A percentile compares a stretch with the other conserved stretches of the same genome.
Evolutionary conservation across 768 basidiomycete species (phyloP).

Genomic region (Boletus vermiculosoides): DNA sequence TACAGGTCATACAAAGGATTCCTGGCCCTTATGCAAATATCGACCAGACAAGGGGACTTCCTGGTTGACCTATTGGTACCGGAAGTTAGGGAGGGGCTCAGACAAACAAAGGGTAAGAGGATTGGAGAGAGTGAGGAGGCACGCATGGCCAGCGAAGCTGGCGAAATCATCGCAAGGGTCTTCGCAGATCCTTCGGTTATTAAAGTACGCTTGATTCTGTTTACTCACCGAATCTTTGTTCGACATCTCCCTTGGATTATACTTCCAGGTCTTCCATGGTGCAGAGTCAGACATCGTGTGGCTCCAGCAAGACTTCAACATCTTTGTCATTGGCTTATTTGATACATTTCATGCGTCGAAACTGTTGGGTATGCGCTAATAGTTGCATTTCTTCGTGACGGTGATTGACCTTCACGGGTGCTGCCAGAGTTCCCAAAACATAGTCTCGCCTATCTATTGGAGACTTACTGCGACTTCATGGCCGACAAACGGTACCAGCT

Average conservation of each 20-base stretch:
- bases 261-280: constrained; percentile 82
- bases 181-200: constrained; percentile 82
- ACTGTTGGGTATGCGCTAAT: constrained; percentile 53
- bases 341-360: constrained; percentile 96
- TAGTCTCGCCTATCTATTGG: constrained; percentile 79
- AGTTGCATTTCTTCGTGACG: not conserved
- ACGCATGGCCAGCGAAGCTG: constrained; percentile 24
- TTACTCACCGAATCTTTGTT: not conserved
- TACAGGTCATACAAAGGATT: constrained; percentile 85
- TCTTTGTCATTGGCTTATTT: constrained; percentile 95
- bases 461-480: constrained; percentile 85
- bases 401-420: not conserved
- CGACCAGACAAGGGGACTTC: constrained; percentile 81
- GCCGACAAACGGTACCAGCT: constrained; percentile 96
- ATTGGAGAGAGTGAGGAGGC: constrained; percentile 11
- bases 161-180: constrained; percentile 47
- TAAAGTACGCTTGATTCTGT: constrained; percentile 53
- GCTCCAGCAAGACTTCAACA: constrained; percentile 93
- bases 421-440: constrained; percentile 74
- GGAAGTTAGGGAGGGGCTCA: constrained; percentile 66
- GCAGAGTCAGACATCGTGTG: constrained; percentile 93
- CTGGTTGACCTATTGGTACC: constrained; percentile 75
- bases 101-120: constrained; percentile 51
- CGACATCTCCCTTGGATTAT: not conserved
- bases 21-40: constrained; percentile 91